phyloP scores from a whole-genome alignment of 345 rosid genomes.

The Schrenkiella parvula region DNA sequence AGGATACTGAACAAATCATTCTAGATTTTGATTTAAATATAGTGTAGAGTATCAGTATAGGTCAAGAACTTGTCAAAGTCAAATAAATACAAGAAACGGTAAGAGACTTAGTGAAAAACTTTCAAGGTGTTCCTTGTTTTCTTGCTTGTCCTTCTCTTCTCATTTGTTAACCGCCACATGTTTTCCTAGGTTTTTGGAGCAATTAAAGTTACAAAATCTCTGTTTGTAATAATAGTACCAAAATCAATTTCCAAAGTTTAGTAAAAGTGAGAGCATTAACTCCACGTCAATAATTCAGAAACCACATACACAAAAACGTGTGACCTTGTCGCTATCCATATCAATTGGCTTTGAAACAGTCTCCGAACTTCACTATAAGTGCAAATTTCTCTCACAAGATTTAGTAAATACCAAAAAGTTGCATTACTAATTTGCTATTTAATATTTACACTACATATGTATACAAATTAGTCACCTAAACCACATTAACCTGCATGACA shows the following conservation, averaged over 20 bases:
- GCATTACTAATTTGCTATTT: neutral
- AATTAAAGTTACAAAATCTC: neutral
- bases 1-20: neutral
- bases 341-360: slow-evolving; percentile 6
- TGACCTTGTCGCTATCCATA: neutral
- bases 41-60: slow-evolving; percentile 13
- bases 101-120: slow-evolving; percentile 27
- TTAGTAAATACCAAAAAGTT: neutral
- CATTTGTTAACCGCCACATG: slow-evolving; percentile 16
- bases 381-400: neutral
- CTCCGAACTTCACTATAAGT: neutral
- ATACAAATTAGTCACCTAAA: neutral
- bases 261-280: neutral
- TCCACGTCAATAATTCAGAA: slow-evolving; percentile 1
- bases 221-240: neutral
- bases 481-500: neutral
- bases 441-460: neutral
- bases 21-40: neutral
- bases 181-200: slow-evolving; percentile 26
- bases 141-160: slow-evolving; percentile 37
- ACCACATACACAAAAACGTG: neutral
- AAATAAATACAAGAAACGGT: slow-evolving; percentile 25
- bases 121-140: slow-evolving; percentile 31
- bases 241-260: neutral
- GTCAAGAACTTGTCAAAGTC: slow-evolving; percentile 31